Conservation (phyloP, 345 rosid genomes). For the Murraya paniculata region DNA sequence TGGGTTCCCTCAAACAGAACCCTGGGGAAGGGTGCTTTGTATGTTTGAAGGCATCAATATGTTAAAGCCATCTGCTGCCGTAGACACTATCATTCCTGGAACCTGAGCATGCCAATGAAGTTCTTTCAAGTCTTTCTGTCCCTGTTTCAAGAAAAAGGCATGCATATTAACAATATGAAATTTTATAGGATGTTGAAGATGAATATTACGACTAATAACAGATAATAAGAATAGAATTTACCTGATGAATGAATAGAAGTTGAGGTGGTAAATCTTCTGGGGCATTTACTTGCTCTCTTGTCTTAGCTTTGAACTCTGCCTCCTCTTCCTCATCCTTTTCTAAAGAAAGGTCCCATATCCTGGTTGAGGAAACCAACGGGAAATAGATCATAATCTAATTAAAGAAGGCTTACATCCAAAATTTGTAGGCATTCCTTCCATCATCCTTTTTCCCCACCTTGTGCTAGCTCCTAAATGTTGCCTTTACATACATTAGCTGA, state of each 20-base stretch:
- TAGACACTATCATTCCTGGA: conserved; percentile 87
- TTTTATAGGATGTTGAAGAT: not conserved
- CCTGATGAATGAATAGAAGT: conserved; percentile 97
- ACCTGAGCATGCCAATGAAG: conserved; percentile 93
- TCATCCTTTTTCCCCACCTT: not conserved
- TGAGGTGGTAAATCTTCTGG: conserved; percentile 90
- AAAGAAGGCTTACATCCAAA: not conserved
- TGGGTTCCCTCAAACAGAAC: conserved; percentile 22
- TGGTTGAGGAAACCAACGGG: conserved; percentile 23
- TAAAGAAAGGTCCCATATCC: conserved; percentile 95
- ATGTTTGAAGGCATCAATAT: conserved; percentile 92
- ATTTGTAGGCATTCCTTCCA: not conserved
- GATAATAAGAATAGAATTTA: conserved; percentile 18
- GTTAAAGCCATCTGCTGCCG: conserved; percentile 84
- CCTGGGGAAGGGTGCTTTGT: conserved; percentile 77
- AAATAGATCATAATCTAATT: not conserved
- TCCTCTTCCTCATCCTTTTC: conserved; percentile 97
- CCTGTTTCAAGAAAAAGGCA: conserved; percentile 40
- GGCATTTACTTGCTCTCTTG: conserved; percentile 75
- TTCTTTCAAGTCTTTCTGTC: conserved; percentile 93
- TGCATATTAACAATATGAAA: not conserved
- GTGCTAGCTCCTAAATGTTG: not conserved
- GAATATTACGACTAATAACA: not conserved
- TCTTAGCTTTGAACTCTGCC: conserved; percentile 83
- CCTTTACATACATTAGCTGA: conserved; percentile 74